Conservation (phyloP, 768 basidiomycete genomes). For the Kwoniella botswanensis region DNA sequence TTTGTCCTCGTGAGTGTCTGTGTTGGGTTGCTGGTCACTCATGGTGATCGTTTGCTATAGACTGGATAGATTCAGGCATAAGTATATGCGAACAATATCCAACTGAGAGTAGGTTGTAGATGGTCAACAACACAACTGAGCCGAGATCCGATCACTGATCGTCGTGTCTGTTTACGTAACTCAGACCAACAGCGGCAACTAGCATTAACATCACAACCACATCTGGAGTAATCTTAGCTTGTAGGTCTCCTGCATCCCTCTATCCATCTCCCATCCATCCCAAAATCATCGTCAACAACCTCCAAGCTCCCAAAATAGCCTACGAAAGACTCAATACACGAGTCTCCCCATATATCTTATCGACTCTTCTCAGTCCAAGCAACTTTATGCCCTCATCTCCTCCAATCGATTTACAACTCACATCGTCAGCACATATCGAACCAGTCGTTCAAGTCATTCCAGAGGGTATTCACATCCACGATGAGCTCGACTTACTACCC, state of each 20-base stretch:
- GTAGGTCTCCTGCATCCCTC: neutral
- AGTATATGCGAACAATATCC: too few species aligned
- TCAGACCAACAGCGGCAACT: too few species aligned
- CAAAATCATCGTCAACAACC: neutral
- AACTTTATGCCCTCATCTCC: slow-evolving; percentile 10
- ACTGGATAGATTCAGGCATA: too few species aligned
- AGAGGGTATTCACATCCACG: slow-evolving; percentile 19
- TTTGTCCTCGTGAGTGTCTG: neutral
- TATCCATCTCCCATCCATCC: neutral
- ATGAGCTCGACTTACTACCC: slow-evolving; percentile 23
- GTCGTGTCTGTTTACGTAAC: too few species aligned
- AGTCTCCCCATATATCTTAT: neutral
- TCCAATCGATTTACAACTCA: neutral
- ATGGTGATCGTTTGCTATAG: neutral
- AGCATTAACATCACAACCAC: too few species aligned
- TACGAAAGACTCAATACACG: neutral
- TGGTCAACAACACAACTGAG: too few species aligned
- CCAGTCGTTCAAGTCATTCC: slow-evolving; percentile 7
- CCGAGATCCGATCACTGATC: too few species aligned
- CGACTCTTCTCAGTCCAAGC: neutral
- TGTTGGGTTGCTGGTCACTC: neutral
- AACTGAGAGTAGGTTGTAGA: too few species aligned
- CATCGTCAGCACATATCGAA: neutral
- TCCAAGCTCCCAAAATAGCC: too few species aligned
- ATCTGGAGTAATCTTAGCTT: too few species aligned